A percentile compares a stretch with the other conserved stretches of the same genome.
phyloP scores from a whole-genome alignment of 371 early-diverging fungal species.

The Zychaea mexicana region DNA sequence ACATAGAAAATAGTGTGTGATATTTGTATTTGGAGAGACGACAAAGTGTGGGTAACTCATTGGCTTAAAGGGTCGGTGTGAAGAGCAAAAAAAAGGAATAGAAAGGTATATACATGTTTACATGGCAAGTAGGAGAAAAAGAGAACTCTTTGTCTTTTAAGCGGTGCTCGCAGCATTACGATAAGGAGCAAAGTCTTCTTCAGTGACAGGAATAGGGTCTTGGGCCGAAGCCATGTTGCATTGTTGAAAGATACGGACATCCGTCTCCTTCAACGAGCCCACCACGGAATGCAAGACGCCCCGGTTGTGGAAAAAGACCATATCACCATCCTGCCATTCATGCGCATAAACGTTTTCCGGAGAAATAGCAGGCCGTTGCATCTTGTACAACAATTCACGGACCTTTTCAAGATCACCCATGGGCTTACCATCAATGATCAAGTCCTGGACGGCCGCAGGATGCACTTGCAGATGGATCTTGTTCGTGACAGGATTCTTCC shows the following conservation, averaged over 20 bases:
- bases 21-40: too few species aligned
- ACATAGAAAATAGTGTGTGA: too few species aligned
- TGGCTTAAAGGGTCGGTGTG: too few species aligned
- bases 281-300: slow-evolving; percentile 52
- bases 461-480: slow-evolving; percentile 55
- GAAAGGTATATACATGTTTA: too few species aligned
- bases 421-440: slow-evolving; percentile 54
- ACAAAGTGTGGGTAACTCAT: too few species aligned
- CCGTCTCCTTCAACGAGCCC: slow-evolving; percentile 42
- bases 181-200: slow-evolving; percentile 48
- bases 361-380: slow-evolving; percentile 48
- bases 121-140: too few species aligned
- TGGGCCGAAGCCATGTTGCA: slow-evolving; percentile 48
- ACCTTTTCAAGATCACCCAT: slow-evolving; percentile 49
- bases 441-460: slow-evolving; percentile 46
- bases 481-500: slow-evolving; percentile 53
- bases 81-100: too few species aligned
- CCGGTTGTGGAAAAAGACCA: slow-evolving; percentile 54
- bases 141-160: too few species aligned
- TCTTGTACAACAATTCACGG: slow-evolving; percentile 41
- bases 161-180: not conserved
- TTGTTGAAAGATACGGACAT: slow-evolving; percentile 49
- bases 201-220: slow-evolving; percentile 43
- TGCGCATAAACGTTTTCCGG: slow-evolving; percentile 52
- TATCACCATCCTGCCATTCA: slow-evolving; percentile 53